Base-by-base conservation (phyloP, 2,329 filamentous ascomycete species). In the Scortechinia acanthostroma region DNA sequence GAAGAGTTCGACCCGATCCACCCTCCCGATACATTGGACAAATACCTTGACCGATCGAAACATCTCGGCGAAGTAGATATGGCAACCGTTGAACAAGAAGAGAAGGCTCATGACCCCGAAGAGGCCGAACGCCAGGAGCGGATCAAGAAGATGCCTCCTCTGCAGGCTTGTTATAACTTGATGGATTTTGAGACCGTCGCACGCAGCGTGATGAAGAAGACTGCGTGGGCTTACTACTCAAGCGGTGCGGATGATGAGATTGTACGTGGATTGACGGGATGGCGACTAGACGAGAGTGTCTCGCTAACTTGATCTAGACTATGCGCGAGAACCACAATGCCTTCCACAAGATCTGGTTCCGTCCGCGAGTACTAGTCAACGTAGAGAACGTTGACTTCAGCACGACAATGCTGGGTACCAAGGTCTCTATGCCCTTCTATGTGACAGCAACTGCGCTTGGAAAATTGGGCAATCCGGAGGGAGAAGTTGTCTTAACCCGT, bases 301-400 rank as follows among this genome's bases (percentile, higher is more conserved):
- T 22, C 28, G 49, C 56, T 59, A 44, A 60, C 49, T 45, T 22
- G 16, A 15, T 40, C 1, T 52, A 94, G 86, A 96, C 93, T 0
- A 74, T 97, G 73, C 82, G 91, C 51, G 91, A 97, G 67, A 98
- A 98, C 68, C 91, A 96, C 69, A 80, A 78, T 42, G 93, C 93
- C 42, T 98, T 90, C 70, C 93, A 98, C 70, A 91, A 94, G 61
- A 94, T 96, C 65, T 81, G 93, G 91, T 97, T 98, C 72, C 82
- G 93, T 19, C 93, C 93, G 3, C 83, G 83, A 51, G 72, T 98
- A 46, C 81, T 98, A 46, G 80, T 95, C 45, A 85, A 98, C 58
- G 93, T 98, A 25, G 87, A 91, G 61, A 76, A 87, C 19, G 77
- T 98, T 49, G 88, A 96, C 62, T 81, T 87, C 60, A 81, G 80